Base-by-base conservation (phyloP, 2,329 filamentous ascomycete species). In the Paecilomyces formosus region DNA sequence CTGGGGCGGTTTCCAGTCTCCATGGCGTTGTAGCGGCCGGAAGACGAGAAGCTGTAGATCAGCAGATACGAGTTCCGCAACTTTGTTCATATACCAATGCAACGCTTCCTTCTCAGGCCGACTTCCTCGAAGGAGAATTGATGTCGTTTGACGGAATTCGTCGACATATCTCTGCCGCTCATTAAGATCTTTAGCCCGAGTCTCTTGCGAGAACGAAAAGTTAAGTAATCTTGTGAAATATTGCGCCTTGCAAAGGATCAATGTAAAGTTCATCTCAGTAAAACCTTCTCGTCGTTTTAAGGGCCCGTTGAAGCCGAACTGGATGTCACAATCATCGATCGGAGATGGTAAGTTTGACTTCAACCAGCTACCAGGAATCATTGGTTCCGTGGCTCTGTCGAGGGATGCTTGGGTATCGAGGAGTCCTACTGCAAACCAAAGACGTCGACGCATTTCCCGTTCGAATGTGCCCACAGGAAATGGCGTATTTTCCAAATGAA, bases 311-410 rank as follows among this genome's bases (percentile, higher is more conserved):
- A 51, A 51, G n/a, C 49, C 57, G 35, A 66, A 66, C 57, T 58
- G 61, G n/a, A 70, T 62, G 31, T 70, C 68, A 12, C 65, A 63
- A 53, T 72, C 68, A 30, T 70, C 70, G 57, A 69, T 63, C 39
- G 70, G 71, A 3, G 63, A 58, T 5, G 67, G 68, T 2, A 51
- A 61, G 39, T 70, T 63, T 12, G 64, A 63, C 33, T 68, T 56
- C 12, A 72, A 54, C 68, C 69, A 72, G 13, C 55, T 61, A 4
- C 64, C 62, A 58, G 66, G 66, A 63, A 73, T 71, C 67, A 72
- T 72, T n/a, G 68, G 69, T 39, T 71, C 71, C 11, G 69, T 69
- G 28, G 68, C 70, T 13, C 69, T 61, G 54, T 72, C 69, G 7
- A 68, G 61, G 1, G 68, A 66, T 5, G 68, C 66, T 56, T 69